Conservation (phyloP, 192 early-diverging fungal genomes). For the Gamsiella multidivaricata region DNA sequence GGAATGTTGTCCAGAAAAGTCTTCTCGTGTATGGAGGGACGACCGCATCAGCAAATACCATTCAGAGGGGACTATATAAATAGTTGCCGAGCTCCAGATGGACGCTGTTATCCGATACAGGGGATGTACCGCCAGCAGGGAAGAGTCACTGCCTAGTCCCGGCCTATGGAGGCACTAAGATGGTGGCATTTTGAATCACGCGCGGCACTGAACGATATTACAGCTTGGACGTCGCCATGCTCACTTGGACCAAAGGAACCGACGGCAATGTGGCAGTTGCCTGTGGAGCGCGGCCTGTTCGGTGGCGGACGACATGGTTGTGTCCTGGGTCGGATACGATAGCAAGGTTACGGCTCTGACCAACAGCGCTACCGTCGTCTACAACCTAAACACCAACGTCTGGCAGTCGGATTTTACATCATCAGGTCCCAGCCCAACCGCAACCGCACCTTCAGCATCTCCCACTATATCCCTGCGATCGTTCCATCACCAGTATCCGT, state of each 20-base stretch:
- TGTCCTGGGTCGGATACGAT: slow-evolving; percentile 3
- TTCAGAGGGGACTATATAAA: neutral
- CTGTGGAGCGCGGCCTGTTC: slow-evolving; percentile 4
- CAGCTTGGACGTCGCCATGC: neutral
- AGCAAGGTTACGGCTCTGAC: neutral
- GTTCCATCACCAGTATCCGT: neutral
- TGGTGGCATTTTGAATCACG: slow-evolving; percentile 20
- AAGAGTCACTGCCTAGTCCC: slow-evolving; percentile 14
- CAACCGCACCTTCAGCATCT: neutral
- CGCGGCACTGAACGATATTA: slow-evolving; percentile 12
- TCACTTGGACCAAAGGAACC: slow-evolving; percentile 12
- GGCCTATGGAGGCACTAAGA: slow-evolving; percentile 20
- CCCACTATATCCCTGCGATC: neutral
- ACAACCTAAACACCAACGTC: slow-evolving; percentile 21
- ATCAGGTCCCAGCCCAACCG: neutral
- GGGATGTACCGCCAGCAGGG: slow-evolving; percentile 16
- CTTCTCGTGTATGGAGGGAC: slow-evolving; percentile 21
- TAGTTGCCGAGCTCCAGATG: slow-evolving; percentile 3
- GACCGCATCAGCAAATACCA: neutral
- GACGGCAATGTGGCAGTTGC: neutral
- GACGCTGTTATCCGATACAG: neutral
- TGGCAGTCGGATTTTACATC: slow-evolving; percentile 6
- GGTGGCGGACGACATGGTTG: slow-evolving; percentile 22
- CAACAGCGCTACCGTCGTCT: slow-evolving; percentile 6
- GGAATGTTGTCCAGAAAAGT: neutral